Percentiles rank a stretch among this genome's conserved stretches.
Conservation (phyloP, 2,329 filamentous ascomycete species). For the Penicillium sp. region DNA sequence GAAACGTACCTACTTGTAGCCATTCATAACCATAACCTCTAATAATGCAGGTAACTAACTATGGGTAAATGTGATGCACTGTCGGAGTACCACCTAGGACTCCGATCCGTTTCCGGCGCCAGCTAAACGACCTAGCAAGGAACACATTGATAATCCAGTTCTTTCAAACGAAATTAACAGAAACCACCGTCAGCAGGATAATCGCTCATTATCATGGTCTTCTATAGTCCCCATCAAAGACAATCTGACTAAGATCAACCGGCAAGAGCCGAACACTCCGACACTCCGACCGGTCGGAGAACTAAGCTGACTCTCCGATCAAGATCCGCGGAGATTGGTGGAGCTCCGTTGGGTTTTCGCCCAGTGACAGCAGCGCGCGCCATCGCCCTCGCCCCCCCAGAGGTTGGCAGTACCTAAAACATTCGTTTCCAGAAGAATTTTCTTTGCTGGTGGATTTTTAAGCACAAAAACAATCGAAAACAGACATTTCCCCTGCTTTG, state of each 20-base stretch:
- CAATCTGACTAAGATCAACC: not conserved
- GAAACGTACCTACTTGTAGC: no score
- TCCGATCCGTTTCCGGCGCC: no score
- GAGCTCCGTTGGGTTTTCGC: slow-evolving; percentile 11
- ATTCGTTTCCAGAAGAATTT: slow-evolving; percentile 12
- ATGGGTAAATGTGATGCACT: no score
- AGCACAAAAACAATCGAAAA: slow-evolving; percentile 4
- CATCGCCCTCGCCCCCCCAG: slow-evolving; percentile 19
- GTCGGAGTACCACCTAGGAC: no score
- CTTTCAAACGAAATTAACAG: no score
- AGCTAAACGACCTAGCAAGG: no score
- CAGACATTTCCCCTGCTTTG: slow-evolving; percentile 4
- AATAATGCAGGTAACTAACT: no score
- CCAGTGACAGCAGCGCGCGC: slow-evolving; percentile 19
- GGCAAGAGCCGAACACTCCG: slow-evolving; percentile 22
- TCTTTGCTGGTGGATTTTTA: slow-evolving; percentile 10
- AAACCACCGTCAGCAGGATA: no score
- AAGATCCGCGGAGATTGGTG: slow-evolving; percentile 15
- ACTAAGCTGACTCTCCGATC: slow-evolving; percentile 18
- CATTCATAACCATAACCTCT: no score
- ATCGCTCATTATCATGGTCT: no score
- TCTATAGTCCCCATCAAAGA: not conserved
- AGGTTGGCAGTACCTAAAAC: slow-evolving; percentile 29
- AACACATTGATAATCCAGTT: no score
- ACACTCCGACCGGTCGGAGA: slow-evolving; percentile 21